A percentile compares a stretch with the other conserved stretches of the same genome.
Evolutionary conservation across 2,329 filamentous ascomycete genomes (phyloP).

Genomic region (Neofusicoccum laricinum): DNA sequence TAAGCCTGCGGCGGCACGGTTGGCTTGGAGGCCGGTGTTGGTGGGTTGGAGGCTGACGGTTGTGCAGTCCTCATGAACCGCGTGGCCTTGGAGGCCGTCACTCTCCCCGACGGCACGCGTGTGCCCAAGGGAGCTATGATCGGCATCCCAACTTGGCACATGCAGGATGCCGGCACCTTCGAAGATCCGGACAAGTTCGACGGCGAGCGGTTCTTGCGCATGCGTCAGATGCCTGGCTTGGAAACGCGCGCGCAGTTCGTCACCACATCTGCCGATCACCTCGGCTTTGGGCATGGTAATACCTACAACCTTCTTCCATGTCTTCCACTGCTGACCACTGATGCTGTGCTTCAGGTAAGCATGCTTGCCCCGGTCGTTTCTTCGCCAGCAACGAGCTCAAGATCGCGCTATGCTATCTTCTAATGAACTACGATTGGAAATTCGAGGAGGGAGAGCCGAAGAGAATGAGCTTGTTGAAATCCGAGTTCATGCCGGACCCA

Average conservation of each 20-base stretch:
- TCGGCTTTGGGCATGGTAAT: not conserved
- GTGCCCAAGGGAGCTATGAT: not conserved
- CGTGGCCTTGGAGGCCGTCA: not conserved
- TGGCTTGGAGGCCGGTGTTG: not conserved
- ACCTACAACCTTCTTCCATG: too few species aligned
- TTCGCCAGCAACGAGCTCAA: constrained; percentile 20
- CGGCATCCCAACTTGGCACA: not conserved
- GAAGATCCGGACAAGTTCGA: constrained; percentile 8
- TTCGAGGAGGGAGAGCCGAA: not conserved
- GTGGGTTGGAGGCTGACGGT: not conserved
- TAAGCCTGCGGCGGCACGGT: not conserved
- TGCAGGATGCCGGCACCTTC: constrained; percentile 3
- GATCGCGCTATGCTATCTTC: constrained; percentile 15
- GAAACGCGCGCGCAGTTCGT: not conserved
- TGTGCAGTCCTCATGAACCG: not conserved
- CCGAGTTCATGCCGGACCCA: too few species aligned
- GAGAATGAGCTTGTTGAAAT: constrained; percentile 16
- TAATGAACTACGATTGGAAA: constrained; percentile 19
- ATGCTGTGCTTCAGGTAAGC: not conserved
- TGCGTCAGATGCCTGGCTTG: not conserved
- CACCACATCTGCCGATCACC: constrained; percentile 2
- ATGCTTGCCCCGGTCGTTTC: constrained; percentile 20
- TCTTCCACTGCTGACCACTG: too few species aligned
- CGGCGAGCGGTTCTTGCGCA: not conserved
- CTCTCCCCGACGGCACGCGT: not conserved